phyloP scores from a whole-genome alignment of 2,329 filamentous ascomycete species.

The Plenodomus biglobosus region DNA sequence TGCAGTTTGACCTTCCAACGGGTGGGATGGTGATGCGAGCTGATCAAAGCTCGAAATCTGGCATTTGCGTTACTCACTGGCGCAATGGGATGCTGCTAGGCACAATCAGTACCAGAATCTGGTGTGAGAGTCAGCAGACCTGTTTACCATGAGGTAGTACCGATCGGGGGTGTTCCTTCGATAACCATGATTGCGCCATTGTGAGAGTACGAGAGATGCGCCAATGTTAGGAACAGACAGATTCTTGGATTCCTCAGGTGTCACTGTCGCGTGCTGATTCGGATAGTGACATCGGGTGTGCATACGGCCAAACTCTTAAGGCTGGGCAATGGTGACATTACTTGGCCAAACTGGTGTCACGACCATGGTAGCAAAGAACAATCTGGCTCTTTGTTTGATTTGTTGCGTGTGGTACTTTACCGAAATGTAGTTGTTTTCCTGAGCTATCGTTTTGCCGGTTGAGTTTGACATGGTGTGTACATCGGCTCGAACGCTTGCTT shows the following conservation, averaged over 20 bases:
- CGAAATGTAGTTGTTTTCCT: constrained; percentile 3
- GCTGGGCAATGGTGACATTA: constrained; percentile 3
- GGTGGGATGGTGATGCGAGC: neutral
- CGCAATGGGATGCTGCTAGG: neutral
- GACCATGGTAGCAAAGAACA: neutral
- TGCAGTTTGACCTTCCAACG: neutral
- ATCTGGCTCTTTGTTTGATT: constrained; percentile 8
- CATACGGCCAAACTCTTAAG: constrained; percentile 2
- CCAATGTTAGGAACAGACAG: constrained; percentile 11
- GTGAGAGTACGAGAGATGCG: constrained; percentile 9
- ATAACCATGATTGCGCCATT: neutral
- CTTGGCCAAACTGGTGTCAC: neutral
- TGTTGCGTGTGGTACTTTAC: neutral
- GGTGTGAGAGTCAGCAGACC: neutral
- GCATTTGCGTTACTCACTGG: neutral
- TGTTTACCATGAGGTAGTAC: neutral
- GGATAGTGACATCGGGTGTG: constrained; percentile 6
- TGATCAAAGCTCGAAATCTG: neutral
- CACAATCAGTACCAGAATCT: neutral
- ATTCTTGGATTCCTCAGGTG: constrained; percentile 5
- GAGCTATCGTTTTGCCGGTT: constrained; percentile 1
- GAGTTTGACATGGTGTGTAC: neutral
- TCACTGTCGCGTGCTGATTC: constrained; percentile 21
- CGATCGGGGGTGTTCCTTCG: neutral
- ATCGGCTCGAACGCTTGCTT: neutral